A percentile compares a stretch with the other conserved stretches of the same genome.
Evolutionary conservation across 2,329 filamentous ascomycete species (phyloP).

Genomic region (Alternaria consortialis): DNA sequence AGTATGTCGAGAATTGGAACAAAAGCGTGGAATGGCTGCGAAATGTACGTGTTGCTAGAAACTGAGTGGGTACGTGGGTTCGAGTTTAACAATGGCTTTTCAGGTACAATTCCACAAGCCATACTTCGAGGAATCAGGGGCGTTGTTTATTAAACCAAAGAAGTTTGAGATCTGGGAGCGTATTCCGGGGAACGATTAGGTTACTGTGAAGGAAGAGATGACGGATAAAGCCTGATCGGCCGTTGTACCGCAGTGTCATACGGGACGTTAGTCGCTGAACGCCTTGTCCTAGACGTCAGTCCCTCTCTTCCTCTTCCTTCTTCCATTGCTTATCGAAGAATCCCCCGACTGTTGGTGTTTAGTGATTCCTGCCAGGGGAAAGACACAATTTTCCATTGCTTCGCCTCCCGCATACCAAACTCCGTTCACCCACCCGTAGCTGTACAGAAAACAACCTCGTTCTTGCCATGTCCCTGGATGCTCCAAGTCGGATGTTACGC

Average conservation of each 20-base stretch:
- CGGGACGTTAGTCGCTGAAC: too few species aligned
- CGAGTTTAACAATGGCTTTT: too few species aligned
- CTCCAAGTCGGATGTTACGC: neutral
- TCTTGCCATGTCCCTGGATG: neutral
- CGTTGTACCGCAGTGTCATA: neutral
- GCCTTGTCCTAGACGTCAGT: neutral
- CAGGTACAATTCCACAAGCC: too few species aligned
- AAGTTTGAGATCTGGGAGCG: too few species aligned
- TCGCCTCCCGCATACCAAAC: constrained; percentile 17
- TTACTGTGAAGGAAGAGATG: neutral
- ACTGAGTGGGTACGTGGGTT: too few species aligned
- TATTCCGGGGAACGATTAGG: too few species aligned
- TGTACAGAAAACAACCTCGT: constrained; percentile 2
- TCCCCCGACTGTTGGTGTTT: neutral
- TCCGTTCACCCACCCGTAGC: constrained; percentile 27
- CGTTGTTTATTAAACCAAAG: too few species aligned
- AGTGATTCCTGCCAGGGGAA: constrained; percentile 12
- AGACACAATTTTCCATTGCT: constrained; percentile 13
- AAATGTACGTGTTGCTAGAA: too few species aligned
- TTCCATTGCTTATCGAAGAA: neutral
- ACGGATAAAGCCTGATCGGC: neutral
- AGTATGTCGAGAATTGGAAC: too few species aligned
- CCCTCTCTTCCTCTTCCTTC: neutral
- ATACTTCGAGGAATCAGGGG: too few species aligned
- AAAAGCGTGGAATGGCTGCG: too few species aligned